A percentile compares a stretch with the other conserved stretches of the same genome.
These are phyloP conservation scores for Dactylellina cionopaga DNA, from an alignment of 2,329 filamentous ascomycete genomes.

Conservation along the genomic window DNA sequence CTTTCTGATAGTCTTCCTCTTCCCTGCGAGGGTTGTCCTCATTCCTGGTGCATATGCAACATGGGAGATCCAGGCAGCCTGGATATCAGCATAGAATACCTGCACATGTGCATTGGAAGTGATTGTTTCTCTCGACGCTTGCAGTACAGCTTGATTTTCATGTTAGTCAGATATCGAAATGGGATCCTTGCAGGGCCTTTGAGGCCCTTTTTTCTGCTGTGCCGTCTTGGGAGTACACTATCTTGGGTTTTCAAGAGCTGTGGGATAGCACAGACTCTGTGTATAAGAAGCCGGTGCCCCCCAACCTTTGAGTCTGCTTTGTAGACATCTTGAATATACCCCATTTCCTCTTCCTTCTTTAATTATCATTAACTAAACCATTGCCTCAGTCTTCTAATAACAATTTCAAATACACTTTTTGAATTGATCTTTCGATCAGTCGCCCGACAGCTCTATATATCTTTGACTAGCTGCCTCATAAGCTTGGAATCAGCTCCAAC, in stretches of 20 bases:
- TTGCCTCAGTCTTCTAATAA: too few species aligned
- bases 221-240: slow-evolving; percentile 35
- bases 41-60: slow-evolving; percentile 21
- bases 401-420: too few species aligned
- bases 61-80: slow-evolving; percentile 21
- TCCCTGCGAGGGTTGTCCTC: not conserved
- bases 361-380: too few species aligned
- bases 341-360: not conserved
- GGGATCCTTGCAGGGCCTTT: slow-evolving; percentile 39
- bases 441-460: too few species aligned
- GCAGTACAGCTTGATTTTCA: slow-evolving; percentile 31
- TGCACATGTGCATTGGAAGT: not conserved
- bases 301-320: slow-evolving; percentile 40
- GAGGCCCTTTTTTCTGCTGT: too few species aligned
- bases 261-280: not conserved
- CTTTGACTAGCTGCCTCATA: too few species aligned
- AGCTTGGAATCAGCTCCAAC: not conserved
- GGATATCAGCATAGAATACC: slow-evolving; percentile 9
- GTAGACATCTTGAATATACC: slow-evolving; percentile 1
- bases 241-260: slow-evolving; percentile 8
- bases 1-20: not conserved
- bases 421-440: too few species aligned
- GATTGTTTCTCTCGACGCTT: slow-evolving; percentile 1
- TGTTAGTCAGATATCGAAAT: slow-evolving; percentile 37
- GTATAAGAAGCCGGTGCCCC: slow-evolving; percentile 41